phyloP scores from a whole-genome alignment of 345 rosid species.

The Punica granatum region DNA sequence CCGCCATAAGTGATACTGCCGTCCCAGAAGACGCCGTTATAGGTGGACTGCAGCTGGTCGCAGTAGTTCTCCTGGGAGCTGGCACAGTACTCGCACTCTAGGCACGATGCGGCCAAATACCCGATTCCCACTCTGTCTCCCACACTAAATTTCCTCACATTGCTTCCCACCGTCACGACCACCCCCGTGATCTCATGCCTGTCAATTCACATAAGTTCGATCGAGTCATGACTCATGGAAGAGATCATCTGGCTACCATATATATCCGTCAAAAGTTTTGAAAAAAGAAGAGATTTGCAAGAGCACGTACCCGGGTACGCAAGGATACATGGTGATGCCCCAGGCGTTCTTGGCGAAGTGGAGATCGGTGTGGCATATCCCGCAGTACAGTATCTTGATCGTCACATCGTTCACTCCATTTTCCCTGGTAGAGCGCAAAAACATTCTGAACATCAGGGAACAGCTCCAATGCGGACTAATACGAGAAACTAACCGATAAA shows the following conservation, averaged over 20 bases:
- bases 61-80: slow-evolving; percentile 50
- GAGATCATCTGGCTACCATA: no score
- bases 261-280: no score
- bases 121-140: slow-evolving; percentile 63
- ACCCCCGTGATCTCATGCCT: slow-evolving; percentile 60
- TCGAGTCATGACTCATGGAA: background rate
- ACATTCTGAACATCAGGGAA: background rate
- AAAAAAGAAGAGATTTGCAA: background rate
- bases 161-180: slow-evolving; percentile 32
- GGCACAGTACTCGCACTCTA: slow-evolving; percentile 45
- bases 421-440: slow-evolving; percentile 31
- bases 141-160: slow-evolving; percentile 33
- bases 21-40: slow-evolving; percentile 59
- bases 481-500: background rate
- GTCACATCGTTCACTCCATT: slow-evolving; percentile 67
- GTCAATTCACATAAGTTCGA: background rate
- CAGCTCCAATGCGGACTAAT: background rate
- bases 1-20: slow-evolving; percentile 55
- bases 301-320: slow-evolving; percentile 67
- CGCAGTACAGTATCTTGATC: slow-evolving; percentile 61
- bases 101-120: slow-evolving; percentile 48
- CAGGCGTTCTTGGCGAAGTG: slow-evolving; percentile 59
- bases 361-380: slow-evolving; percentile 79
- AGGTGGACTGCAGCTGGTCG: slow-evolving; percentile 37
- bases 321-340: slow-evolving; percentile 78